Base-by-base conservation (phyloP, 2,329 filamentous ascomycete genomes). In the Plectosphaerella plurivora region DNA sequence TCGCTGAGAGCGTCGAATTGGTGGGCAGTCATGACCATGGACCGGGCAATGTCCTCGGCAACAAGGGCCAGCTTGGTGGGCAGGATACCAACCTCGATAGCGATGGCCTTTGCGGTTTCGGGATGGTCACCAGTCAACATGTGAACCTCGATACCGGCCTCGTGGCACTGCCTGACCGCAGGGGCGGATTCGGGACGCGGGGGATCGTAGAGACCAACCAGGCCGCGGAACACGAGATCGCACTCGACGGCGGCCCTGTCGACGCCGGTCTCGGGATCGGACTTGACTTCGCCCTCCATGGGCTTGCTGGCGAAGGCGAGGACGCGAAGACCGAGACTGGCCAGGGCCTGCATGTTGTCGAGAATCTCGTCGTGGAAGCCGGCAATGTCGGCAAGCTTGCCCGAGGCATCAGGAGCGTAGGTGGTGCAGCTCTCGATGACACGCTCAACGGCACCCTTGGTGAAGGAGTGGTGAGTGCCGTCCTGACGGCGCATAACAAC, bases 371-470 rank as follows among this genome's bases (percentile, higher is more conserved):
- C 66, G 15, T 73, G 72, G 57, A 81, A 76, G 3, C 76, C 75
- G 6, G 79, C 70, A 28, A 87, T 57, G 11, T 58, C 65, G 1
- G 74, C 66, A 1, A 72, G 65, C 24, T 60, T 55, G 20, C 56
- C 55, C 1, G 45, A 28, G 14, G 42, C 36, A 39, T 62, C 58
- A 54, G 73, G 71, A 11, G 35, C 45, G 16, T 56, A 56, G 0
- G 68, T 67, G 3, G 75, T 77, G 65, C 85, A 89, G 11, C 77
- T 75, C 24, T 79, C 78, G 28, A 89, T 72, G 10, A 89, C 78
- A 24, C 84, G 76, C 64, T 89, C 86, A 6, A 88, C 86, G 2
- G 86, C 86, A 51, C 83, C 83, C 62, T 85, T 84, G 55, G 79
- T 82, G 60, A 80, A 82, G 1, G 64, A 67, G 58, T 61, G 41